Conservation (phyloP, 495 filamentous ascomycete species). For the Rostrohypoxylon terebratum region DNA sequence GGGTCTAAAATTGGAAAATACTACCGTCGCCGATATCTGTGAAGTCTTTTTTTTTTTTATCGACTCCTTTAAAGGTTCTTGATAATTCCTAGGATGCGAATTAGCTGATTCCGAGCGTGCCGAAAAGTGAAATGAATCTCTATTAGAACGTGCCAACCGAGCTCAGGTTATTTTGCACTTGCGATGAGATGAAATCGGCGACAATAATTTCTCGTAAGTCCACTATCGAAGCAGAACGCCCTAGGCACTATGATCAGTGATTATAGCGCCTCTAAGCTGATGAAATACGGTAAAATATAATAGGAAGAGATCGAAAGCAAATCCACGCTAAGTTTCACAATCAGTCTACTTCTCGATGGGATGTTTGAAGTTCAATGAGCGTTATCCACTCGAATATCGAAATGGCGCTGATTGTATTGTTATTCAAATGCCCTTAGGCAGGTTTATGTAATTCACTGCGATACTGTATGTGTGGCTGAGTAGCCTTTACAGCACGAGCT, state of each 20-base stretch:
- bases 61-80: neutral
- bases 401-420: constrained; percentile 50
- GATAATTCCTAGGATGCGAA: neutral
- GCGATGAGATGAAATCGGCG: neutral
- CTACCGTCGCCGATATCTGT: neutral
- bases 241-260: neutral
- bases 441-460: constrained; percentile 29
- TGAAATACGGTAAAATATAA: neutral
- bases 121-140: neutral
- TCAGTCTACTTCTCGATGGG: neutral
- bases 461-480: constrained; percentile 22
- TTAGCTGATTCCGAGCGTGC: neutral
- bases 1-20: constrained; percentile 27
- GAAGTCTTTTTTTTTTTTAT: neutral
- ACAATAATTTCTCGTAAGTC: neutral
- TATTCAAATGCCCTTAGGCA: constrained; percentile 29
- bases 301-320: neutral
- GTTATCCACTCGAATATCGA: constrained; percentile 44
- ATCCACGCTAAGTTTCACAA: neutral
- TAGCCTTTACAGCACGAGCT: constrained; percentile 20
- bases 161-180: neutral
- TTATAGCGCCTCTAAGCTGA: neutral
- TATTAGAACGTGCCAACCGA: neutral
- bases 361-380: constrained; percentile 42
- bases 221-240: neutral